These are phyloP conservation scores for Ceratobasidium sp. DNA, from an alignment of 1,284 basidiomycete species.

Conservation along the genomic window DNA sequence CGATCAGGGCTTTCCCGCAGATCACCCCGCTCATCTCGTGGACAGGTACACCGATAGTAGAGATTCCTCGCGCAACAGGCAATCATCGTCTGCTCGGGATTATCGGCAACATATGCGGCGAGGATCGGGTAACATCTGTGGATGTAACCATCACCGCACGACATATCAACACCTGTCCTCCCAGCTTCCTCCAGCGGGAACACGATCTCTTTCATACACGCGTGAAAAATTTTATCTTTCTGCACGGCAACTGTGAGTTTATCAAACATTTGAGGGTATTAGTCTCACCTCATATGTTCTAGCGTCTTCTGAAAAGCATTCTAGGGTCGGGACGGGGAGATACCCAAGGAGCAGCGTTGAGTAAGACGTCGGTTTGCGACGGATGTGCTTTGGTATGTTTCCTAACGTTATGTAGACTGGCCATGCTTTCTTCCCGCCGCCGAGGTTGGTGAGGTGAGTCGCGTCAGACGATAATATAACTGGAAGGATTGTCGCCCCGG, in stretches of 20 bases:
- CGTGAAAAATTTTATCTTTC: constrained; percentile 43
- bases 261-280: constrained; percentile 51
- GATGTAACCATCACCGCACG: constrained; percentile 41
- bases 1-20: neutral
- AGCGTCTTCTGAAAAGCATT: neutral
- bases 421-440: constrained; percentile 4
- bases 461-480: constrained; percentile 5
- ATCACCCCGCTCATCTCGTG: constrained; percentile 22
- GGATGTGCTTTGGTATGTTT: constrained; percentile 43
- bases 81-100: constrained; percentile 42
- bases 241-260: neutral
- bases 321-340: constrained; percentile 20
- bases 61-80: constrained; percentile 25
- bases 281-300: neutral
- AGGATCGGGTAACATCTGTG: constrained; percentile 42
- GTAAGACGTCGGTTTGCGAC: neutral
- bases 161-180: constrained; percentile 35
- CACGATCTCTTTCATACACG: constrained; percentile 40
- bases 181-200: constrained; percentile 34
- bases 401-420: constrained; percentile 41
- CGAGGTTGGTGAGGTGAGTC: neutral
- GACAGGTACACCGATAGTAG: constrained; percentile 23
- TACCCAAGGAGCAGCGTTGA: constrained; percentile 44
- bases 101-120: constrained; percentile 43
- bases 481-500: neutral